Percentiles rank a stretch among this genome's conserved stretches.
These are phyloP conservation scores for Candida tropicalis DNA, from an alignment of 1,139 yeast species.

Conservation along the genomic window DNA sequence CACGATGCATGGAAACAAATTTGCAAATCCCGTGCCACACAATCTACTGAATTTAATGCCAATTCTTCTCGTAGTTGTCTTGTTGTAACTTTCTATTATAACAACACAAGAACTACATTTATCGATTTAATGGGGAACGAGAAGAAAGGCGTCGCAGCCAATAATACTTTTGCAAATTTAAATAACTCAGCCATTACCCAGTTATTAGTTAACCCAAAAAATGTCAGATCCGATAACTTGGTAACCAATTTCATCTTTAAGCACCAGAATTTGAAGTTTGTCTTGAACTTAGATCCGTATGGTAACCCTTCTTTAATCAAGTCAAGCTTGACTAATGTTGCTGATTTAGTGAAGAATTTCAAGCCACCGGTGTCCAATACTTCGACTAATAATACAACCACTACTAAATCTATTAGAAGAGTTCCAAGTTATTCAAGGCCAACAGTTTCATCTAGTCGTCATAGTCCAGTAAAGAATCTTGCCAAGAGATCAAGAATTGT, in stretches of 20 bases:
- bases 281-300: constrained; percentile 31
- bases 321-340: constrained; percentile 31
- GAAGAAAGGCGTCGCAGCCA: constrained; percentile 14
- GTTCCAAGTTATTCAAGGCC: constrained; percentile 37
- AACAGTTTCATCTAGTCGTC: constrained; percentile 22
- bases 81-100: constrained; percentile 26
- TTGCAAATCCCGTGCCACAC: constrained; percentile 24
- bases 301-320: constrained; percentile 30
- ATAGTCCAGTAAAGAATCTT: constrained; percentile 13
- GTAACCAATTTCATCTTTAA: constrained; percentile 34
- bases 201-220: constrained; percentile 18
- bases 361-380: constrained; percentile 13
- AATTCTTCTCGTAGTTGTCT: constrained; percentile 32
- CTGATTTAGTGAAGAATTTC: constrained; percentile 25
- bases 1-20: constrained; percentile 18
- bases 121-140: constrained; percentile 39
- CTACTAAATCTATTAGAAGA: constrained; percentile 4
- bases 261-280: constrained; percentile 23
- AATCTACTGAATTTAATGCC: constrained; percentile 23
- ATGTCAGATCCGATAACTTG: constrained; percentile 25
- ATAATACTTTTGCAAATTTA: constrained; percentile 30
- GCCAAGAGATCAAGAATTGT: constrained; percentile 2
- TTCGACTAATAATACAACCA: not conserved
- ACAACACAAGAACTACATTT: constrained; percentile 25
- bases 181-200: constrained; percentile 35